phyloP scores from a whole-genome alignment of 192 early-diverging fungal genomes.

The Diversispora epigaea region DNA sequence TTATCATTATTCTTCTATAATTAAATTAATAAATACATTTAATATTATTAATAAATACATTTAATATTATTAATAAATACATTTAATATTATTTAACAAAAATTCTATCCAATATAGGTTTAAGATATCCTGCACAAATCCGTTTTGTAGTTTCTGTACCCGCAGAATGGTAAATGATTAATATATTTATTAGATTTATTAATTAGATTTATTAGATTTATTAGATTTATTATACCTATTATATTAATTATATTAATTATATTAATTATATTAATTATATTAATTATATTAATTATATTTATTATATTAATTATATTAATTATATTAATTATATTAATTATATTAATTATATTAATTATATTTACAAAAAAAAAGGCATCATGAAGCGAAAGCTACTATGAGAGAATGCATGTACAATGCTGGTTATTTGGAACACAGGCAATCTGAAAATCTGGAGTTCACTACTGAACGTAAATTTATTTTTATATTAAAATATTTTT shows the following conservation, averaged over 20 bases:
- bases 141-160: slow-evolving; percentile 23
- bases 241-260: neutral
- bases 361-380: neutral
- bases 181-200: neutral
- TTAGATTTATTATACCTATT: neutral
- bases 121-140: slow-evolving; percentile 20
- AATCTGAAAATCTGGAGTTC: slow-evolving; percentile 24
- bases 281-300: neutral
- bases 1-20: neutral
- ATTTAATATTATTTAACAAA: neutral
- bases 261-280: neutral
- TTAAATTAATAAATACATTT: neutral
- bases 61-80: too few relatives aligned
- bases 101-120: neutral
- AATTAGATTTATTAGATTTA: too few relatives aligned
- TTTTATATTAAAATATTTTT: too few relatives aligned
- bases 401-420: slow-evolving; percentile 53
- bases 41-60: too few relatives aligned
- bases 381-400: slow-evolving; percentile 53
- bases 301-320: neutral
- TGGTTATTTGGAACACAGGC: slow-evolving; percentile 43
- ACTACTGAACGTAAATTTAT: slow-evolving; percentile 24
- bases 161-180: slow-evolving; percentile 24
- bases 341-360: too few relatives aligned
- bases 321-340: neutral